Base-by-base conservation (phyloP, 2,329 filamentous ascomycete genomes). In the Curvularia hawaiiensis region DNA sequence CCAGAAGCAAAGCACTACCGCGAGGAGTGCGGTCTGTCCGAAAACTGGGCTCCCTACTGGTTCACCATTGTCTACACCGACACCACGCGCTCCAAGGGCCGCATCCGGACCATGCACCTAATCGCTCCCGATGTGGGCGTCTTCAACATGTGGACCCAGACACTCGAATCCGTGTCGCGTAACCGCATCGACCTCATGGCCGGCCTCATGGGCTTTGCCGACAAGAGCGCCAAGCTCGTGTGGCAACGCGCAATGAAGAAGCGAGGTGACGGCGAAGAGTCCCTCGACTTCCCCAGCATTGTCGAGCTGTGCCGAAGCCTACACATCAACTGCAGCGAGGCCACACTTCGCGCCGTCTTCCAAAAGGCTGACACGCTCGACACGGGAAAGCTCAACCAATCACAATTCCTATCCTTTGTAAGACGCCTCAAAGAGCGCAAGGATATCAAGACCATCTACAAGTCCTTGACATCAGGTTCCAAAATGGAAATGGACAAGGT, bases 161-260 rank as follows among this genome's bases (percentile, higher is more conserved):
- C 92, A 2, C 83, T 99, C 14, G 90, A 96, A 58, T 86, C 88
- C 50, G 90, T 98, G 63, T 89, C 91, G 40, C 90, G 90, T 66
- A 91, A 96, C 71, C 87, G 95, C 53, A 92, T 96, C 62, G 90
- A 93, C 48, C 85, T 95, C 68, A 96, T 98, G 90, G 88, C 91
- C 12, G 95, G 92, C 6, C 79, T 99, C 56, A 91, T 94, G 76
- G 88, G 91, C 26, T 83, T 82, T 41, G 79, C 79, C 5, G 96
- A 96, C 70, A 89, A 89, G 64, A 92, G 91, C 47, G 85, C 97
- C 51, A 87, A 88, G 53, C 85, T 87, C 46, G 93, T 96, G 76
- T 99, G 95, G 95, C 85, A 88, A 60, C 87, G 85, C 44, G 92
- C 96, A 74, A 95, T 96, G 86, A 82, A 84, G 30, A 88, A 88